A percentile compares a stretch with the other conserved stretches of the same genome.
phyloP scores from a whole-genome alignment of 768 basidiomycete species.

The Suillus subalutaceus region DNA sequence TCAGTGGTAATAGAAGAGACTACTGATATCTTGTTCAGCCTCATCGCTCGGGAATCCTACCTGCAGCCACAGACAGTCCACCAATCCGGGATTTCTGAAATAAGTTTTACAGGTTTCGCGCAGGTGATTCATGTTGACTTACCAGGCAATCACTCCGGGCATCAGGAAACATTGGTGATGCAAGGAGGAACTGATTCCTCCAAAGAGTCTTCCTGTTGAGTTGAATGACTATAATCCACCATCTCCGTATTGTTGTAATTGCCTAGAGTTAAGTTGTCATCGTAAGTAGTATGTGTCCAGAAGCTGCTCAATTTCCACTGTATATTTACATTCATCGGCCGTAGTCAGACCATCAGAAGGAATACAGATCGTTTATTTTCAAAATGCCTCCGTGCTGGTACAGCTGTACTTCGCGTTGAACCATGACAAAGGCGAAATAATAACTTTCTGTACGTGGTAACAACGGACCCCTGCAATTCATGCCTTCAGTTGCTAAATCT shows the following conservation, averaged over 20 bases:
- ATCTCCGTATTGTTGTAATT: neutral
- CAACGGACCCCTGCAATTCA: no score
- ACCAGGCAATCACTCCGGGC: neutral
- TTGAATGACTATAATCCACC: neutral
- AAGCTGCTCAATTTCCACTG: no score
- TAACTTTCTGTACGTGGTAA: no score
- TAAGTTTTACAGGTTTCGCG: neutral
- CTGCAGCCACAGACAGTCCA: conserved; percentile 11
- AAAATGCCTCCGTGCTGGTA: no score
- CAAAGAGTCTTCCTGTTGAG: neutral
- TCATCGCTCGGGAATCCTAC: conserved; percentile 33
- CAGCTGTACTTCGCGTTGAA: no score
- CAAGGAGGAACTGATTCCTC: neutral
- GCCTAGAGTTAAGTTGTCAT: no score
- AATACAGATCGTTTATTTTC: no score
- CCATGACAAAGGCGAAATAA: no score
- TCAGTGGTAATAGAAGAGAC: neutral
- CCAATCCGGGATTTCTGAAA: neutral
- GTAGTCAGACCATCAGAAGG: no score
- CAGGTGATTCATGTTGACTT: neutral
- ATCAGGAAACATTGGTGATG: neutral
- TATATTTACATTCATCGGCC: no score
- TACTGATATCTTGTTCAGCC: conserved; percentile 16
- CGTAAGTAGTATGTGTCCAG: neutral
- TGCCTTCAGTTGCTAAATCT: no score